Evolutionary conservation across 306 rosid species (phyloP).

Genomic region (Fragaria nilgerrensis): DNA sequence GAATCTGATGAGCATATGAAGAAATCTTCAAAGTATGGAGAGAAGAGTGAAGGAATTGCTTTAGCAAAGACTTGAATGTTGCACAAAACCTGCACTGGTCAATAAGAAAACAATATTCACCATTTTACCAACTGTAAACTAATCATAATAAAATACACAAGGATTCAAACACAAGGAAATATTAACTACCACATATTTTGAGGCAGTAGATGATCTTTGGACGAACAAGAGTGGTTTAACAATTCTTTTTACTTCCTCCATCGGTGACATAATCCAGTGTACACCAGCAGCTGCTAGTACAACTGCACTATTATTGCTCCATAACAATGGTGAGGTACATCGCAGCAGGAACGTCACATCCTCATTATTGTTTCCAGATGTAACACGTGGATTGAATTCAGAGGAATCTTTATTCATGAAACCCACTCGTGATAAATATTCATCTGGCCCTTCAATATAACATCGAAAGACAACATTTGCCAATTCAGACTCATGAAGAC

Average conservation of each 20-base stretch:
- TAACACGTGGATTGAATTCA: slow-evolving; percentile 49
- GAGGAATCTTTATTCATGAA: slow-evolving; percentile 42
- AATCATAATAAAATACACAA: neutral
- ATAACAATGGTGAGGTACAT: slow-evolving; percentile 86
- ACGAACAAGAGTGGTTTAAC: slow-evolving; percentile 85
- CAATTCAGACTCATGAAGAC: slow-evolving; percentile 43
- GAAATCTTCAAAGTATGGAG: slow-evolving; percentile 75
- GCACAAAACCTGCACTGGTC: slow-evolving; percentile 69
- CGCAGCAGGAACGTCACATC: slow-evolving; percentile 81
- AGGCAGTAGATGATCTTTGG: slow-evolving; percentile 73
- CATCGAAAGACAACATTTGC: slow-evolving; percentile 58
- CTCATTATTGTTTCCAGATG: slow-evolving; percentile 53
- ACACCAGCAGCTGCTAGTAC: slow-evolving; percentile 92
- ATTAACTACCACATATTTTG: slow-evolving; percentile 79
- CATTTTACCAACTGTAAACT: slow-evolving; percentile 2
- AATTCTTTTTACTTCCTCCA: slow-evolving; percentile 56
- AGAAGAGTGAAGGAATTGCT: slow-evolving; percentile 85
- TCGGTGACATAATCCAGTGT: slow-evolving; percentile 93
- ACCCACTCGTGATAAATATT: slow-evolving; percentile 79
- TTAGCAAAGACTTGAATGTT: slow-evolving; percentile 94
- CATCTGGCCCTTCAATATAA: slow-evolving; percentile 92
- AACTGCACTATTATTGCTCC: slow-evolving; percentile 97
- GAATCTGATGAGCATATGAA: slow-evolving; percentile 80
- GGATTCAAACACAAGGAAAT: slow-evolving; percentile 20
- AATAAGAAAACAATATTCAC: slow-evolving; percentile 32